Base-by-base conservation (phyloP, 1,284 basidiomycete species). In the Microbotryum saponariae region DNA sequence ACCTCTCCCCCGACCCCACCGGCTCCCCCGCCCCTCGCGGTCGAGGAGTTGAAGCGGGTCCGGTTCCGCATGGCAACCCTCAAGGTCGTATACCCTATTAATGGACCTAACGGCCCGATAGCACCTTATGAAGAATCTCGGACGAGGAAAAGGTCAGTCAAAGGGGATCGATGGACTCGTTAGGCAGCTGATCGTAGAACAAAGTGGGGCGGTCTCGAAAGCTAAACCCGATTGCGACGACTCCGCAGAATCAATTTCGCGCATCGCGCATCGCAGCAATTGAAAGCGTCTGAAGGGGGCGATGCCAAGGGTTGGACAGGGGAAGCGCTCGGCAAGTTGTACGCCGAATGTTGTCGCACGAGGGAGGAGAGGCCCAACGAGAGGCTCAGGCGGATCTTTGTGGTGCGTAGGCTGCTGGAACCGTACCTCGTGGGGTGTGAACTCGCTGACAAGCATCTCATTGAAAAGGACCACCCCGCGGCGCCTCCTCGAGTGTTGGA, bases 251-350 rank as follows among this genome's bases (percentile, higher is more conserved):
- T 79, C 42, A 78, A 80, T 61, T 67, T 70, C 14, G 73, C 74
- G 10, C 74, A 86, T 76, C 84, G 88, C 61, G 84, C 87, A 77
- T 86, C 87, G 74, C 63, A 73, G n/a, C 62, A 68, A n/a, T 71
- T 71, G 18, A 73, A 76, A 76, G 67, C 70, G 65, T 48, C 75
- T 76, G n/a, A 74, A 63, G 71, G 72, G 23, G 72, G 73, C 84
- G 76, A 84, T 82, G 72, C 78, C 79, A 62, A 85, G 87, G 76
- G 73, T 78, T 91, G 88, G 89, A 81, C 78, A n/a, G 76, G 88
- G 73, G 86, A 87, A 61, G 85, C 85, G 73, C 85, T 90, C 55
- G 86, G 85, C 70, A 81, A 82, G 3, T 87, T 90, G 75, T 91
- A 91, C 74, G 79, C 81, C 42, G 88, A 90, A 71, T 90, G 87